phyloP scores from a whole-genome alignment of 2,329 filamentous ascomycete species.

The Exophiala sideris region DNA sequence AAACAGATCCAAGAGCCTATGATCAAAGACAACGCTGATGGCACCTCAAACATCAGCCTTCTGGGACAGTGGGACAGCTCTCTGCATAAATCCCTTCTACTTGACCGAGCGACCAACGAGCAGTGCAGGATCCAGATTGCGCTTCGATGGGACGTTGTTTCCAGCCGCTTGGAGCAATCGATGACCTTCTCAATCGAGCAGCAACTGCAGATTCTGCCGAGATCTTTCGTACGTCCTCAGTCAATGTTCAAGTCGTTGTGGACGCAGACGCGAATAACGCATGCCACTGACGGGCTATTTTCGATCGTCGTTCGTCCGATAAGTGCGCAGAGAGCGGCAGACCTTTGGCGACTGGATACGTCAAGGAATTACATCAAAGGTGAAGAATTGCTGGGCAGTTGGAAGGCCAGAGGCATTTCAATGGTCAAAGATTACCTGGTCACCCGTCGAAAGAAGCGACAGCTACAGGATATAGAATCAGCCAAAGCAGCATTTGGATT shows the following conservation, averaged over 20 bases:
- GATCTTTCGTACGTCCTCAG: conserved; percentile 78
- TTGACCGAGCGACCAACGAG: conserved; percentile 91
- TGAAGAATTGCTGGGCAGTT: conserved; percentile 78
- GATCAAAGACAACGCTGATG: conserved; percentile 82
- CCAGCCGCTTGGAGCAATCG: conserved; percentile 77
- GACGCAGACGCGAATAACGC: conserved; percentile 79
- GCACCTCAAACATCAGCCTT: conserved; percentile 80
- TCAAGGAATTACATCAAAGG: conserved; percentile 94
- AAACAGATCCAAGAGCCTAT: conserved; percentile 74
- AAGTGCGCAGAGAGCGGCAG: conserved; percentile 84
- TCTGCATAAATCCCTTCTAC: conserved; percentile 81
- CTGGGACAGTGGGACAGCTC: conserved; percentile 97
- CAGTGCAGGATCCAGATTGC: conserved; percentile 88
- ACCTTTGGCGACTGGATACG: conserved; percentile 95
- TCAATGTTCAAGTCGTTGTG: conserved; percentile 85
- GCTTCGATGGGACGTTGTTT: conserved; percentile 80
- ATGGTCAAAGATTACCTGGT: conserved; percentile 83
- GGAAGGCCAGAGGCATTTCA: conserved; percentile 86
- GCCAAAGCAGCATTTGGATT: conserved; percentile 44
- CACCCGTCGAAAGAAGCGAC: conserved; percentile 68
- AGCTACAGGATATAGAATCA: conserved; percentile 76
- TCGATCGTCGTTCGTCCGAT: conserved; percentile 81
- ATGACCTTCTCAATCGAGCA: conserved; percentile 83
- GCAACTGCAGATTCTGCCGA: conserved; percentile 76
- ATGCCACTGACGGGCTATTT: conserved; percentile 82